Base-by-base conservation (phyloP, 2,329 filamentous ascomycete genomes). In the Xylariaceae sp. region DNA sequence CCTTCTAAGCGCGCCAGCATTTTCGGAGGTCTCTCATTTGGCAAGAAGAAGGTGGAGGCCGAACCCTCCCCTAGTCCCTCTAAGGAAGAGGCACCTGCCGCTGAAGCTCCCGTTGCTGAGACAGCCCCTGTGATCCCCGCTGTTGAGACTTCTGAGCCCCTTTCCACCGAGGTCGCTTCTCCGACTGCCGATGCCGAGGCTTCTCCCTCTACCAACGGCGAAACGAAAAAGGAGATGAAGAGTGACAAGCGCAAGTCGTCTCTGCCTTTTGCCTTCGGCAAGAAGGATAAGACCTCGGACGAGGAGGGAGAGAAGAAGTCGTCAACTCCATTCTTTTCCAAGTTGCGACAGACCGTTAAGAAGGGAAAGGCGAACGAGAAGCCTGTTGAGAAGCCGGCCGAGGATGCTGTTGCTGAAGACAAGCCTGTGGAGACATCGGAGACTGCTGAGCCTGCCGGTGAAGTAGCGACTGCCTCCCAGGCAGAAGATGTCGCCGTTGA, bases 211-310 rank as follows among this genome's bases (percentile, higher is more conserved):
- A 73, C 73, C 63, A 77, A 76, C 49, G 76, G 75, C 57, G 83
- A 85, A 73, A 62, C 74, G 53, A 82, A 82, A 72, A 83, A 83
- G 73, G 80, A 82, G 59, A 70, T 78, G 64, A 91, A 89, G 84
- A 72, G 72, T 47, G 79, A 83, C 73, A 95, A 95, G 88, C 88
- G 90, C 72, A 84, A 85, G 73, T 94, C 89, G 62, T 86, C 91
- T 67, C 72, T 83, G 6, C 79, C 80, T 47, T 95, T 95, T 74
- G 84, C 83, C 65, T 85, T 84, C 67, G 84, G 89, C 73, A 87
- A 89, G 81, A 92, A 92, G 80, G 85, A 87, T 71, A 80, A 81
- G 73, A 66, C 74, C 37, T 80, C 79, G 1, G 85, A 85, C 61
- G 78, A 83, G 64, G 85, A 88, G 68, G 78, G 81, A 61, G 77